Evolutionary conservation across 441 rosid species (phyloP).

Genomic region (Lagerstroemia fauriei): DNA sequence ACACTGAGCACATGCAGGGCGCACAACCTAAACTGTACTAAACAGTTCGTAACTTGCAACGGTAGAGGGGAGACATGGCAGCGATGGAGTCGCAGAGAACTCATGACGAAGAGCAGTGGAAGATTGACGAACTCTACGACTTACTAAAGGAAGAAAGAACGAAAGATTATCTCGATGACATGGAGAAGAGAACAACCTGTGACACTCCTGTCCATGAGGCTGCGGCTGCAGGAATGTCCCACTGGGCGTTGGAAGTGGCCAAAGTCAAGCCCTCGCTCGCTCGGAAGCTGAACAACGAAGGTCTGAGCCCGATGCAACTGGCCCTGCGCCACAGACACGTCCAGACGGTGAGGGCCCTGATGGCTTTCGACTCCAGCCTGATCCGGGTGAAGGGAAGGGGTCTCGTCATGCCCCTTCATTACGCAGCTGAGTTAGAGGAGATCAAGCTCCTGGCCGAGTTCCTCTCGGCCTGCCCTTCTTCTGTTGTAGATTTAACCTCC

Average conservation of each 20-base stretch:
- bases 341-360: conserved; percentile 31
- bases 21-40: too few species aligned
- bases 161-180: not conserved
- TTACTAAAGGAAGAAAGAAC: not conserved
- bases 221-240: not conserved
- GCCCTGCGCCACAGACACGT: conserved; percentile 30
- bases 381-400: conserved; percentile 24
- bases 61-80: too few species aligned
- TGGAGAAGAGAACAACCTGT: not conserved
- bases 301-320: conserved; percentile 21
- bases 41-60: too few species aligned
- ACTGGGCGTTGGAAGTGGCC: conserved; percentile 37
- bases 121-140: not conserved
- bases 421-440: conserved; percentile 31
- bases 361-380: conserved; percentile 26
- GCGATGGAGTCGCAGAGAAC: not conserved
- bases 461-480: conserved; percentile 37
- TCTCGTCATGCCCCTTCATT: conserved; percentile 41
- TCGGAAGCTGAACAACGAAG: conserved; percentile 39
- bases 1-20: too few species aligned
- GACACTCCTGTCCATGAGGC: not conserved
- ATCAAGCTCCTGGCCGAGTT: conserved; percentile 37
- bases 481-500: conserved; percentile 44
- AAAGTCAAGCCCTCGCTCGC: conserved; percentile 42
- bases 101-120: not conserved